Conservation (phyloP, 2,329 filamentous ascomycete species). For the Xylaria arbuscula region DNA sequence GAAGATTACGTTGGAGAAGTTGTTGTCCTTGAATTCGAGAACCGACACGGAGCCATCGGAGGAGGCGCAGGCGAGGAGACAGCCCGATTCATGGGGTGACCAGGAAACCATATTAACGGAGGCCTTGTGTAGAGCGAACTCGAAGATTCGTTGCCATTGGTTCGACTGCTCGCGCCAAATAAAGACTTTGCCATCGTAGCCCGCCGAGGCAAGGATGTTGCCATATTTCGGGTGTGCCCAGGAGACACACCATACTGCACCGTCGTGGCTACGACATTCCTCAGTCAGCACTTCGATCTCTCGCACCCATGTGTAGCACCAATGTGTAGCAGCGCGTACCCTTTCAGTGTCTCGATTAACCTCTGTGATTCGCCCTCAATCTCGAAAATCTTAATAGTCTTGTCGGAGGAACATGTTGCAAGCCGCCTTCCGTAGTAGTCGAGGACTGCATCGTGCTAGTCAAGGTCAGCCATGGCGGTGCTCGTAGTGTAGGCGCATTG, state of each 20-base stretch:
- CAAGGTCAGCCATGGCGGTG: constrained; percentile 39
- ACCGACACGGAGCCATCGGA: constrained; percentile 94
- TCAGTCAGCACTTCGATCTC: constrained; percentile 38
- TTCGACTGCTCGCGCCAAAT: constrained; percentile 93
- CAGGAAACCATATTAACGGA: constrained; percentile 97
- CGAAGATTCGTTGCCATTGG: constrained; percentile 87
- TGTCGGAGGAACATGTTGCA: constrained; percentile 96
- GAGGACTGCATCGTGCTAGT: constrained; percentile 93
- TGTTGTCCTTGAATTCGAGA: constrained; percentile 96
- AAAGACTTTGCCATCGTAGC: constrained; percentile 97
- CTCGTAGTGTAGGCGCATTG: constrained; percentile 21
- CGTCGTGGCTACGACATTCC: constrained; percentile 78
- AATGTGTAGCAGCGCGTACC: constrained; percentile 65
- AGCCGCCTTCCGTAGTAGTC: constrained; percentile 98
- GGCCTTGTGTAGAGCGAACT: constrained; percentile 92
- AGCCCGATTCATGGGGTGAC: constrained; percentile 97
- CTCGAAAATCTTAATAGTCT: constrained; percentile 99
- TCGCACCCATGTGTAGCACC: not conserved
- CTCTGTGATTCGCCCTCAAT: constrained; percentile 93
- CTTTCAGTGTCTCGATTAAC: constrained; percentile 91
- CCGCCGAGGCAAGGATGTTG: constrained; percentile 94
- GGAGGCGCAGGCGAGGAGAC: constrained; percentile 91
- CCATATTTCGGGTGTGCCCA: constrained; percentile 99
- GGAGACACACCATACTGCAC: constrained; percentile 96
- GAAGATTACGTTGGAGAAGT: constrained; percentile 90